A percentile compares a stretch with the other conserved stretches of the same genome.
Conservation (phyloP, 495 filamentous ascomycete genomes). For the Terfezia boudieri region DNA sequence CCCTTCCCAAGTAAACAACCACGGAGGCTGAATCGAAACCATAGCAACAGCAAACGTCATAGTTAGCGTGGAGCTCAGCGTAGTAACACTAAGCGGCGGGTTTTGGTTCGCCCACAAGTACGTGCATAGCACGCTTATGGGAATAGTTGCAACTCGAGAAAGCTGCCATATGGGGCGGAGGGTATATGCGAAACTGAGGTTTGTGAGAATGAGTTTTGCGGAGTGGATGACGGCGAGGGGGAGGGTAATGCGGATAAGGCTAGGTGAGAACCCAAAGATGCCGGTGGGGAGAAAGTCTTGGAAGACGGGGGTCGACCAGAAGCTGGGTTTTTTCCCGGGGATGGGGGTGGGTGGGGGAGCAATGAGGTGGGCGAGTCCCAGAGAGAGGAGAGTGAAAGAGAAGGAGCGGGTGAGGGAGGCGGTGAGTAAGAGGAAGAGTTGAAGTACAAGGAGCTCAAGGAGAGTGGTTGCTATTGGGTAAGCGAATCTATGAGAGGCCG, state of each 20-base stretch:
- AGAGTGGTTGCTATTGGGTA: slow-evolving; percentile 29
- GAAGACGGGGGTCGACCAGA: slow-evolving; percentile 13
- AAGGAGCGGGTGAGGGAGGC: slow-evolving; percentile 23
- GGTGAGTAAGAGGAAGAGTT: slow-evolving; percentile 22
- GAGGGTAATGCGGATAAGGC: slow-evolving; percentile 22
- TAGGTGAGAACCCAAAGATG: slow-evolving; percentile 27
- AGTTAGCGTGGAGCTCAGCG: slow-evolving; percentile 27
- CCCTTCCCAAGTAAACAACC: slow-evolving; percentile 26
- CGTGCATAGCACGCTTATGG: slow-evolving; percentile 25
- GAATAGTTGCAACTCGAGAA: slow-evolving; percentile 26
- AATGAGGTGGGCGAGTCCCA: slow-evolving; percentile 22
- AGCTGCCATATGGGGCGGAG: slow-evolving; percentile 27
- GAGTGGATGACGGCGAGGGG: slow-evolving; percentile 27
- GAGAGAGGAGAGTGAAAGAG: slow-evolving; percentile 16
- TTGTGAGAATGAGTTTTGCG: slow-evolving; percentile 27
- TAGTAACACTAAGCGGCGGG: slow-evolving; percentile 23
- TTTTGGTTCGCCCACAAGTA: slow-evolving; percentile 20
- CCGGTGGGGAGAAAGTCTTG: slow-evolving; percentile 31
- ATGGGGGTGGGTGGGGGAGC: slow-evolving; percentile 15
- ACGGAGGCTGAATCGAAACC: slow-evolving; percentile 21
- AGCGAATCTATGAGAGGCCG: slow-evolving; percentile 19
- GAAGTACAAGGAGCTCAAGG: slow-evolving; percentile 28
- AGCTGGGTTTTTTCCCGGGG: slow-evolving; percentile 14
- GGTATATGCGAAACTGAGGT: slow-evolving; percentile 31
- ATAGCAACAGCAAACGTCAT: slow-evolving; percentile 28